Percentiles rank a stretch among this genome's conserved stretches.
phyloP scores from a whole-genome alignment of 2,329 filamentous ascomycete species.

The Colletotrichum orchidophilum region DNA sequence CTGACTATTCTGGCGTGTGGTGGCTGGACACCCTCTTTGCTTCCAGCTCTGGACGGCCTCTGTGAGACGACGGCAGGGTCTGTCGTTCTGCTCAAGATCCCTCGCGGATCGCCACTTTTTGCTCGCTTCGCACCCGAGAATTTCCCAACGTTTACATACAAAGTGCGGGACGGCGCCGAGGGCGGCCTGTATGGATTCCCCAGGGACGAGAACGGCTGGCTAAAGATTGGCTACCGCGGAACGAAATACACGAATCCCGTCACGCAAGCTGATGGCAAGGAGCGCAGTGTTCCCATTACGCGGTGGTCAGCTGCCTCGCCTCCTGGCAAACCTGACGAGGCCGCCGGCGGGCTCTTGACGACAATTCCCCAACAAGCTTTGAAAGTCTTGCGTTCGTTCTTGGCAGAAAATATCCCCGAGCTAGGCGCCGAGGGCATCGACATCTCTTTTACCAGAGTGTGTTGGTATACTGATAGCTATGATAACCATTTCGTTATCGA shows the following conservation, averaged over 20 bases:
- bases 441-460: conserved; percentile 56
- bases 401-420: conserved; percentile 54
- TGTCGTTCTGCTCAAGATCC: conserved; percentile 33
- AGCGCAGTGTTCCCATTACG: conserved; percentile 51
- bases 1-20: conserved; percentile 53
- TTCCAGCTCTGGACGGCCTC: conserved; percentile 35
- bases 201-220: conserved; percentile 35
- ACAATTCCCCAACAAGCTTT: conserved; percentile 37
- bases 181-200: conserved; percentile 42
- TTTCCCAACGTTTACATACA: conserved; percentile 36
- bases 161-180: conserved; percentile 36
- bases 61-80: conserved; percentile 36
- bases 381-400: conserved; percentile 42
- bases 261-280: conserved; percentile 43
- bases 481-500: conserved; percentile 59
- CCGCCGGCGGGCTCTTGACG: conserved; percentile 25
- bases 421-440: conserved; percentile 43
- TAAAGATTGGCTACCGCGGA: conserved; percentile 44
- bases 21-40: conserved; percentile 36
- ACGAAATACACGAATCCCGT: conserved; percentile 50
- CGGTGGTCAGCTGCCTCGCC: conserved; percentile 40
- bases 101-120: conserved; percentile 22
- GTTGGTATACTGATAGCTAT: conserved; percentile 68
- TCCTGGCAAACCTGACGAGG: conserved; percentile 12
- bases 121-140: conserved; percentile 30